phyloP scores from a whole-genome alignment of 495 filamentous ascomycete genomes.

The Xylaria sp. region DNA sequence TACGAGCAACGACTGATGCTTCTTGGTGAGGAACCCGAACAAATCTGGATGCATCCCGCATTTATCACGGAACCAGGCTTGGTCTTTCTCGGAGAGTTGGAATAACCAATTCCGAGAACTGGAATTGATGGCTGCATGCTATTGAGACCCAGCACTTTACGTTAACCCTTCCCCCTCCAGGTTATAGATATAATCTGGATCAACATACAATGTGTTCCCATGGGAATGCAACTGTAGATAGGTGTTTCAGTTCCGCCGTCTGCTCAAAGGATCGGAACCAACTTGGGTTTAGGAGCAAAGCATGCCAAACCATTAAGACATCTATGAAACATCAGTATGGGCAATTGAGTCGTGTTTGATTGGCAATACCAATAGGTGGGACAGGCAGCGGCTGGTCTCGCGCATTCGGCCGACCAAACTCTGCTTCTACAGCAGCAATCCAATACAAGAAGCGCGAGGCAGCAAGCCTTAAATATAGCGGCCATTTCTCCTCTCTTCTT shows the following conservation, averaged over 20 bases:
- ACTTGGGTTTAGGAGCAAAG: neutral
- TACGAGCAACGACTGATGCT: neutral
- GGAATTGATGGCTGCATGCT: neutral
- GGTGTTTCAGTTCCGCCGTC: neutral
- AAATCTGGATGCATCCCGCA: slow-evolving; percentile 1
- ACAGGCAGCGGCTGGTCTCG: neutral
- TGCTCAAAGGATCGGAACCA: slow-evolving; percentile 5
- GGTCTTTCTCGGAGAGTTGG: neutral
- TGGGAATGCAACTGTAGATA: neutral
- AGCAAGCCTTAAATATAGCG: neutral
- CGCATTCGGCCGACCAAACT: neutral
- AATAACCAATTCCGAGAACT: neutral
- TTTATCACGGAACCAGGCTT: neutral
- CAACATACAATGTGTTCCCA: slow-evolving; percentile 1
- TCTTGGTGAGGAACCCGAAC: neutral
- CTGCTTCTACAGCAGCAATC: neutral
- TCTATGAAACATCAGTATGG: neutral
- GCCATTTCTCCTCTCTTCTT: slow-evolving; percentile 11
- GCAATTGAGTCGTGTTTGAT: neutral
- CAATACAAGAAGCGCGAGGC: slow-evolving; percentile 1
- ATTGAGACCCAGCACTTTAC: neutral
- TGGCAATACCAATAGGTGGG: neutral
- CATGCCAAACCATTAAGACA: slow-evolving; percentile 2
- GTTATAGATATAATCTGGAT: neutral
- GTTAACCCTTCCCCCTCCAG: neutral